These are phyloP conservation scores for Bertia moriformis DNA, from an alignment of 2,329 filamentous ascomycete genomes.

Conservation along the genomic window DNA sequence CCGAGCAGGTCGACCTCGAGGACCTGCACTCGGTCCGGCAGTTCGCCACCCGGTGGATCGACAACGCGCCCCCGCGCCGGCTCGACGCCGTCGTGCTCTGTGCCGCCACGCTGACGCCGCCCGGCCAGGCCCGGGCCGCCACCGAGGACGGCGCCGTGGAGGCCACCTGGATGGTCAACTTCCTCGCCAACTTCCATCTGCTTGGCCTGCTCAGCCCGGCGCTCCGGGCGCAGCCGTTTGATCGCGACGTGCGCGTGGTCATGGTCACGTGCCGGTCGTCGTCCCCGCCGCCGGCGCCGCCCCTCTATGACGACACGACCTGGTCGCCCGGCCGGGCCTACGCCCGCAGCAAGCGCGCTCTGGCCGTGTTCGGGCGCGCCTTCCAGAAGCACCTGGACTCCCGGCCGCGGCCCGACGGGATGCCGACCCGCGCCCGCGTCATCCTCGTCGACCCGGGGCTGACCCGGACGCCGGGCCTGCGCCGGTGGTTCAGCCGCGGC, in stretches of 20 bases:
- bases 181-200: slow-evolving; percentile 87
- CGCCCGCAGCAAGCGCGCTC: slow-evolving; percentile 57
- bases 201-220: slow-evolving; percentile 83
- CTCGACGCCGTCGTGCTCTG: slow-evolving; percentile 86
- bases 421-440: slow-evolving; percentile 70
- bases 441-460: slow-evolving; percentile 78
- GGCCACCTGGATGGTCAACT: slow-evolving; percentile 87
- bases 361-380: slow-evolving; percentile 77
- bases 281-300: slow-evolving; percentile 22
- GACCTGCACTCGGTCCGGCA: slow-evolving; percentile 83
- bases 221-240: slow-evolving; percentile 77
- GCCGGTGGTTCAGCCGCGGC: slow-evolving; percentile 74
- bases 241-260: slow-evolving; percentile 81
- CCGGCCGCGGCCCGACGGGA: slow-evolving; percentile 69
- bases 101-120: slow-evolving; percentile 63
- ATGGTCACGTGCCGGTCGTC: slow-evolving; percentile 72
- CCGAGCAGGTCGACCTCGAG: slow-evolving; percentile 81
- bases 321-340: slow-evolving; percentile 45
- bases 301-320: slow-evolving; percentile 25
- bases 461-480: slow-evolving; percentile 71
- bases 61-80: slow-evolving; percentile 77
- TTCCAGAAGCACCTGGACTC: slow-evolving; percentile 84
- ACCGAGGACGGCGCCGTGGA: slow-evolving; percentile 77
- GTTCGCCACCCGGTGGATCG: slow-evolving; percentile 96
- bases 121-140: slow-evolving; percentile 38